Conservation (phyloP, 1,139 yeast species). For the Geotrichum candidum region DNA sequence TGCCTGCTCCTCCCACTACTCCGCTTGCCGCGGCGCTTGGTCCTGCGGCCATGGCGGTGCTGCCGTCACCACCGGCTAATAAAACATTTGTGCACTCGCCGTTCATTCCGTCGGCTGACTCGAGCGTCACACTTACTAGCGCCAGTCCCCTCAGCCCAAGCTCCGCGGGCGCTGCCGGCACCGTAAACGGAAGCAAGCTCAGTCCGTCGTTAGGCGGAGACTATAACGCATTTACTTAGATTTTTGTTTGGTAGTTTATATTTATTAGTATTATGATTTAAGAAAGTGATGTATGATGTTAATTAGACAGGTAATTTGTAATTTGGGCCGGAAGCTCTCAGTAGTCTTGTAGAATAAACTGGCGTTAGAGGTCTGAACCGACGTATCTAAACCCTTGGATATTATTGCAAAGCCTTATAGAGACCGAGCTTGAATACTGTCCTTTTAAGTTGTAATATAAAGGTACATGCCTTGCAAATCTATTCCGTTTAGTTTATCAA, state of each 20-base stretch:
- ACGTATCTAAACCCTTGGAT: too few relatives aligned
- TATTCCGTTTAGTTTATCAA: too few relatives aligned
- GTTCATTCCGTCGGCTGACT: conserved; percentile 21
- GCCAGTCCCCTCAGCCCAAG: conserved; percentile 1
- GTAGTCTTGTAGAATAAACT: too few relatives aligned
- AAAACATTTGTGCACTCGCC: conserved; percentile 22
- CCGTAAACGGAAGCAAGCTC: background rate
- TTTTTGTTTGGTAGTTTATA: conserved; percentile 1
- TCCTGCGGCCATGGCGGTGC: conserved; percentile 37
- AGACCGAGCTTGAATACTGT: too few relatives aligned
- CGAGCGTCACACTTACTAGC: conserved; percentile 16
- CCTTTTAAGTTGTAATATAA: too few relatives aligned
- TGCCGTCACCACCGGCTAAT: conserved; percentile 24
- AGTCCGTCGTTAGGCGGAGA: background rate
- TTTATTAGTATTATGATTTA: background rate
- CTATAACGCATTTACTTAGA: background rate
- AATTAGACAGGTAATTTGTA: background rate
- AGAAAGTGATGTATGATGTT: background rate
- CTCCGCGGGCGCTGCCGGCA: background rate
- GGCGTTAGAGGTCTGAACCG: too few relatives aligned
- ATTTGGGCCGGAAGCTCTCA: too few relatives aligned
- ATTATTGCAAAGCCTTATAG: too few relatives aligned
- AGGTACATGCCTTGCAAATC: too few relatives aligned
- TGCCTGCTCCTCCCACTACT: conserved; percentile 28
- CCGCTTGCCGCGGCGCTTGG: conserved; percentile 38